A percentile compares a stretch with the other conserved stretches of the same genome.
Conservation (phyloP, 257 asterid genomes). For the Coffea canephora region DNA sequence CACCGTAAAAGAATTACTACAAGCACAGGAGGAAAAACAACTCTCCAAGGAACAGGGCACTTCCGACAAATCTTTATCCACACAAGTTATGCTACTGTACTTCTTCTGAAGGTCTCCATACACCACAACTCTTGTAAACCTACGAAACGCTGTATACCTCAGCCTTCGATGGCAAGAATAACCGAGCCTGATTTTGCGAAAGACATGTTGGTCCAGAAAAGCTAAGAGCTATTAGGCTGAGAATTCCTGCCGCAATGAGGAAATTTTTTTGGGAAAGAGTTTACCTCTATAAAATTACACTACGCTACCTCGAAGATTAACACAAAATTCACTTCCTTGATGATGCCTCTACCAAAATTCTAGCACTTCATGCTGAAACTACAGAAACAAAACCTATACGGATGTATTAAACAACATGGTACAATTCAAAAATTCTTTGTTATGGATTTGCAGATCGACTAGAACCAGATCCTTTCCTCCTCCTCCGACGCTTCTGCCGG, state of each 20-base stretch:
- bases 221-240: neutral
- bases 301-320: conserved; percentile 12
- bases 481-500: conserved; percentile 74
- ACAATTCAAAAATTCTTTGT: conserved; percentile 9
- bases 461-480: conserved; percentile 67
- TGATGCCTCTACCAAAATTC: conserved; percentile 15
- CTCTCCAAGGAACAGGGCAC: no score
- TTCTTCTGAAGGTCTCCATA: no score
- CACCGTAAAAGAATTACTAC: no score
- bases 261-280: neutral
- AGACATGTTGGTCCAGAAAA: neutral
- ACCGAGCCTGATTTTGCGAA: neutral
- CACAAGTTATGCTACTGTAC: no score
- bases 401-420: conserved; percentile 3
- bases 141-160: neutral
- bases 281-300: conserved; percentile 3
- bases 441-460: conserved; percentile 49
- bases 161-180: neutral
- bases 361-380: neutral
- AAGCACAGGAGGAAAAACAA: no score
- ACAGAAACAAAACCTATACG: conserved; percentile 6
- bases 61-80: no score
- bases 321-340: conserved; percentile 8
- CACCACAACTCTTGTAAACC: no score
- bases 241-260: neutral